Percentiles rank a stretch among this genome's conserved stretches.
phyloP scores from a whole-genome alignment of 495 filamentous ascomycete genomes.

The Staphylotrichum longicolle region DNA sequence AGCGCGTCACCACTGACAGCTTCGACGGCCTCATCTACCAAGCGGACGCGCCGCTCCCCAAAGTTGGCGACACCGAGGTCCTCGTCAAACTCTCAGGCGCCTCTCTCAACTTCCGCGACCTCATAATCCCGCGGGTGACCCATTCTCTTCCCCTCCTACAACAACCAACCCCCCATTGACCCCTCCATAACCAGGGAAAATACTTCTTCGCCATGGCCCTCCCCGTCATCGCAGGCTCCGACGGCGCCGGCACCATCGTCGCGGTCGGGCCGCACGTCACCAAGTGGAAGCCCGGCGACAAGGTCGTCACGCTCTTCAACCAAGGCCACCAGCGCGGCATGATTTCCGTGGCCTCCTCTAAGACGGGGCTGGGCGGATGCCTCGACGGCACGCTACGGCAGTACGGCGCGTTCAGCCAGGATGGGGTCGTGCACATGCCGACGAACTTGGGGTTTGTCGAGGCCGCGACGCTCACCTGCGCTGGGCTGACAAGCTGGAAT shows the following conservation, averaged over 20 bases:
- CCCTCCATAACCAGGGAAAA: conserved; percentile 45
- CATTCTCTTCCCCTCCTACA: not conserved
- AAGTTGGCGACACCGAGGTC: conserved; percentile 66
- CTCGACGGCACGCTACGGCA: conserved; percentile 70
- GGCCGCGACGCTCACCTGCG: conserved; percentile 67
- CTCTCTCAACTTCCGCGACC: conserved; percentile 81
- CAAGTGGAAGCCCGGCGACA: conserved; percentile 67
- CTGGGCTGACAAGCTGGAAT: conserved; percentile 80
- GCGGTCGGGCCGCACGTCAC: conserved; percentile 65
- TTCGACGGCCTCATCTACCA: conserved; percentile 60
- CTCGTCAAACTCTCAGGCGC: conserved; percentile 73
- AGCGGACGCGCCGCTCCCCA: conserved; percentile 52
- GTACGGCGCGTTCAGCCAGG: conserved; percentile 68
- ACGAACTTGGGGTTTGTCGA: conserved; percentile 60
- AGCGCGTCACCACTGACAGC: conserved; percentile 48
- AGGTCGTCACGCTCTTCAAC: conserved; percentile 75
- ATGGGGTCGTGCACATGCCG: conserved; percentile 65
- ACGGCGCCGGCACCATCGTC: conserved; percentile 72
- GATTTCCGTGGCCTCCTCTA: conserved; percentile 42
- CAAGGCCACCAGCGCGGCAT: conserved; percentile 67
- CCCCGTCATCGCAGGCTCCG: conserved; percentile 66
- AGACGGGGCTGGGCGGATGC: conserved; percentile 66
- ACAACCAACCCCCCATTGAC: not conserved
- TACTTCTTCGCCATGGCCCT: conserved; percentile 63
- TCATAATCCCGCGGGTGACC: conserved; percentile 66